Conservation (phyloP, 2,329 filamentous ascomycete species). For the Cladosporium sp. region DNA sequence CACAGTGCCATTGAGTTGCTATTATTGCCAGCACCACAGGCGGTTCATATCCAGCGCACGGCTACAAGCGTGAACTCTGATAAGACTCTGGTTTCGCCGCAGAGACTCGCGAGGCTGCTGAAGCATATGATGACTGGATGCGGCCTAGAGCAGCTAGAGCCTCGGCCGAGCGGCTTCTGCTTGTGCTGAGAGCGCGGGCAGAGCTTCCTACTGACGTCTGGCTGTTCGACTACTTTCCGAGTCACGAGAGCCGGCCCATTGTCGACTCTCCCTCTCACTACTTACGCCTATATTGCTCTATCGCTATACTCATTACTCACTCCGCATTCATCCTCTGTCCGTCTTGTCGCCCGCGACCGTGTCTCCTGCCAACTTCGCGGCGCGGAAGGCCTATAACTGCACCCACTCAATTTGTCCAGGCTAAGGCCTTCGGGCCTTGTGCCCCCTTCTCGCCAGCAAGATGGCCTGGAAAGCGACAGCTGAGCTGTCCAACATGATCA, state of each 20-base stretch:
- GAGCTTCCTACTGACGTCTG: slow-evolving; percentile 15
- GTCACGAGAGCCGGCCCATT: slow-evolving; percentile 7
- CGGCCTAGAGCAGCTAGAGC: slow-evolving; percentile 5
- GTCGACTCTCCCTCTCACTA: neutral
- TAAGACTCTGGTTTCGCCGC: neutral
- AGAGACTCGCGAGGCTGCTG: neutral
- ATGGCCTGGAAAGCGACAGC: slow-evolving; percentile 78
- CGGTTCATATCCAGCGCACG: neutral
- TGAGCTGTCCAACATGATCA: slow-evolving; percentile 93
- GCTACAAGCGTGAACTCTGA: neutral
- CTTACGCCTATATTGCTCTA: neutral
- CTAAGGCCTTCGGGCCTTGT: slow-evolving; percentile 21
- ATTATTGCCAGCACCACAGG: neutral
- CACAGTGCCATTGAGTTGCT: neutral
- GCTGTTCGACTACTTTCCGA: neutral
- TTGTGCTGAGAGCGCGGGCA: neutral
- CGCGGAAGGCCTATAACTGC: slow-evolving; percentile 2
- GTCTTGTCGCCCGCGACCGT: neutral
- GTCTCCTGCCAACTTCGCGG: neutral
- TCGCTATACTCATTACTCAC: neutral
- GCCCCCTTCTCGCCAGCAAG: slow-evolving; percentile 8
- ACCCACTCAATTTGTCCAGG: neutral
- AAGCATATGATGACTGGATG: slow-evolving; percentile 3
- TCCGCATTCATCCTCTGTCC: neutral
- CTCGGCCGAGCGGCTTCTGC: slow-evolving; percentile 10